Conservation (phyloP, 805 yeast genomes). For the Priceomyces castillae region DNA sequence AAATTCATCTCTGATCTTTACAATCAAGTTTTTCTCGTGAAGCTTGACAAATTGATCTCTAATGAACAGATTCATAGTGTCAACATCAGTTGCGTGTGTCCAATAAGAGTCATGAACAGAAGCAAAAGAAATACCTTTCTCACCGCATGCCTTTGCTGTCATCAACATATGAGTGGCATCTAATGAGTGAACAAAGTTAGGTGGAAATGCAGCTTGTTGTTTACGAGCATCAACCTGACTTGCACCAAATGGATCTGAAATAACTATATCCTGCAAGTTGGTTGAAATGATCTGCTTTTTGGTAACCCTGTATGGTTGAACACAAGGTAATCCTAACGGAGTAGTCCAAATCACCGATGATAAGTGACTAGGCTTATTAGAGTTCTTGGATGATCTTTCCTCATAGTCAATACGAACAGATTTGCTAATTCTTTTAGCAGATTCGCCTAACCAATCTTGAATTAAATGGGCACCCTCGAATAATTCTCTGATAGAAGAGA, state of each 20-base stretch:
- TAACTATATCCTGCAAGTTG: constrained; percentile 80
- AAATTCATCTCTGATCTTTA: constrained; percentile 71
- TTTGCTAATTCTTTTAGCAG: constrained; percentile 77
- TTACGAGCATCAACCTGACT: constrained; percentile 83
- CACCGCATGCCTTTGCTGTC: constrained; percentile 77
- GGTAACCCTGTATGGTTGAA: constrained; percentile 86
- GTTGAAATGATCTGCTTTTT: constrained; percentile 70
- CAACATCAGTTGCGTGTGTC: constrained; percentile 91
- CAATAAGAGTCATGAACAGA: constrained; percentile 97
- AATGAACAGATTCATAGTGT: constrained; percentile 62
- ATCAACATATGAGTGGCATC: constrained; percentile 97
- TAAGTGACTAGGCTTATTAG: constrained; percentile 60
- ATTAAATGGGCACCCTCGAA: constrained; percentile 91
- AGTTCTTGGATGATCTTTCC: constrained; percentile 32
- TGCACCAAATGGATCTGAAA: constrained; percentile 82
- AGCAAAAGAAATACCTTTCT: constrained; percentile 69
- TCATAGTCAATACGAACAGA: constrained; percentile 69
- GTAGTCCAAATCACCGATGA: constrained; percentile 97
- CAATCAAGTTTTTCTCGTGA: constrained; percentile 72
- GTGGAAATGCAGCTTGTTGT: constrained; percentile 92
- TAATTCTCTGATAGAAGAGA: constrained; percentile 77
- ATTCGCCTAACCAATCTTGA: constrained; percentile 93
- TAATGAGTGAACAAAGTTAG: constrained; percentile 89
- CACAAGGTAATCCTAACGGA: constrained; percentile 92
- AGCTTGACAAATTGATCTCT: constrained; percentile 77